Evolutionary conservation across 306 rosid species (phyloP), one percentile per base, ranked within the genome.

Genomic region (Citrullus amarus): DNA sequence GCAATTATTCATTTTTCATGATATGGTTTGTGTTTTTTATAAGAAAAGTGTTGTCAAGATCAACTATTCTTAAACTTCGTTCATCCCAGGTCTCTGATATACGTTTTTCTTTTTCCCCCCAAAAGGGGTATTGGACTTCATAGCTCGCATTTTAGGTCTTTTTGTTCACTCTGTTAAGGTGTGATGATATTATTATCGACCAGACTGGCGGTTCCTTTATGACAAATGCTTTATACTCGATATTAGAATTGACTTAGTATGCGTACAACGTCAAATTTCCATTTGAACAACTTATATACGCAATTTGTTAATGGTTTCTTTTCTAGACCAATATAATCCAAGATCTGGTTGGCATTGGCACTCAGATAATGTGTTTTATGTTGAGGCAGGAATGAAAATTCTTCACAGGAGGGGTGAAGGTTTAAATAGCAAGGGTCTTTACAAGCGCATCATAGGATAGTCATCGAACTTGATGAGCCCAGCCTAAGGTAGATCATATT

Each of bases 391-490:
- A 25, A 28, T 22, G n/a, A 30, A 48, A 51, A 51, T 55, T 72
- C 60, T 72, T 53, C 62, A 30, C 59, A 70, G 39, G 76, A 72
- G 34, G 74, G 74, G 74, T 68, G 74, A 41, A 68, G 54, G 74
- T 68, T 66, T 68, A 68, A 41, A 18, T 44, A 14, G n/a, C 41
- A 7, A 6, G 41, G 44, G 43, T 28, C n/a, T 9, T 14, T 48
- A 48, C 14, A 0, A 34, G 7, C 17, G 44, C 60, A 25, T 18
- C 8, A 70, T 46, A 13, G 14, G 13, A 15, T 16, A 50, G 43
- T 3, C 15, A 1, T 48, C 44, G 25, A 72, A 72, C 77, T 72
- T 50, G 77, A 72, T 50, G 77, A 48, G 8, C 44, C 60, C 77
- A 25, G 43, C 25, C 43, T 72, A 72, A 72, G 43, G 60, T 72